Base-by-base conservation (phyloP, 345 rosid genomes). In the Sonneratia caseolaris region DNA sequence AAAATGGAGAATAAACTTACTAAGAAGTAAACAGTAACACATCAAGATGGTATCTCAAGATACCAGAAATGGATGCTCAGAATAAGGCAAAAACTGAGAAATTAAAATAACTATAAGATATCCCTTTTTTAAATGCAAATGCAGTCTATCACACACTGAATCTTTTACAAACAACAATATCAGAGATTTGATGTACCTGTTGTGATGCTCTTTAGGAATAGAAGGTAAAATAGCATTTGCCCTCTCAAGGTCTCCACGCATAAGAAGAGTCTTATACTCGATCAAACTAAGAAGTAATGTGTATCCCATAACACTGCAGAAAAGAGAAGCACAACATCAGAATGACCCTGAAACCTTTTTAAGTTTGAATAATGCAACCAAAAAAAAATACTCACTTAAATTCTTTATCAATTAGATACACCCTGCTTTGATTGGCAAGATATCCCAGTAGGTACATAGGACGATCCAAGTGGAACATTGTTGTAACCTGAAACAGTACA, bases 391-490 rank as follows among this genome's bases (percentile, higher is more conserved):
- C 97, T 79, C 86, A 96, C 99, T 89, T 96, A 79, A 96, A 96
- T 81, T 96, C 99, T 79, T 96, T 96, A 88, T 96, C 99, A 37
- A 96, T 94, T 71, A 96, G 83, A 80, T 89, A 96, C 62, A 96
- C 99, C 68, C 98, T 90, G 79, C 98, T 96, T 85, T 96, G 99
- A 84, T 74, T 87, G 6, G 98, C 97, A 77, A 96, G 95, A 83
- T 96, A 96, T 22, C 98, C 98, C 86, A 96, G 80, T 84, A 96
- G 82, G 85, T 96, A 96, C 98, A 96, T 96, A 45, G 99, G 99
- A 48, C 98, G 98, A 78, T 96, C 99, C 92, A 96, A 84, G 83
- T 96, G 99, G 77, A 79, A 92, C 99, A 96, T 96, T 32, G 99
- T 96, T 47, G 98, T 92, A 36, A 96, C 97, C 99, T 96, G 77